Evolutionary conservation across 192 early-diverging fungal genomes (phyloP), one percentile per base, ranked within the genome.

Genomic region (Backusella sp.): DNA sequence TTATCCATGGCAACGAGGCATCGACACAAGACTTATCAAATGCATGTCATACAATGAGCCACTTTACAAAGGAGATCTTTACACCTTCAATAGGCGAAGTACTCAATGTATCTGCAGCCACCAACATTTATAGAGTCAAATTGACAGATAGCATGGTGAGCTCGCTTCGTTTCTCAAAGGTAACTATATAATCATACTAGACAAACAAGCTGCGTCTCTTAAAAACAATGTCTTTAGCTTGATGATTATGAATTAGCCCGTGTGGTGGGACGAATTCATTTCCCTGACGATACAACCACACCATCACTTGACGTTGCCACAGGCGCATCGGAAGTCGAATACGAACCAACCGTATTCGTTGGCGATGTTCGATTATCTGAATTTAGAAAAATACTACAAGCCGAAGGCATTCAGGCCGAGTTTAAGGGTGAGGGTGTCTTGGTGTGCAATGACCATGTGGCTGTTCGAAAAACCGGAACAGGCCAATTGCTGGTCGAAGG

Each of bases 91-190:
- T 95, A 28, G 91, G 93, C 70, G 96, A 98, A 83, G 89, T 90
- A 14, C 86, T 98, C 59, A 96, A 96, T 80, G 93, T 98, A 9
- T 95, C 95, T 1, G 90, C 95, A 7, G 94, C 95, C 3, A 90
- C 92, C 72, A 96, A 97, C 73, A 90, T 95, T 42, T 96, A 95
- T 81, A 90, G 92, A 73, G 90, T 97, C 52, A 90, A 91, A 76
- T 82, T 99, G 37, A 95, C 97, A 4, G 96, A 99, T 84, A 91
- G 94, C 52, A 88, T 99, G 7, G 90, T 97, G 52, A 91, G 86
- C 66, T 93, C 94, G 0, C 76, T 96, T 17, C 87, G 82, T 39
- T 88, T 96, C 76, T 85, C 92, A n/a, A 87, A 88, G 73, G 91
- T 95, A 90, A 72, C 72, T 32, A 32, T 32, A 32, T 32, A 0